Evolutionary conservation across 306 rosid genomes (phyloP).

Genomic region (Cucurbita moschata): DNA sequence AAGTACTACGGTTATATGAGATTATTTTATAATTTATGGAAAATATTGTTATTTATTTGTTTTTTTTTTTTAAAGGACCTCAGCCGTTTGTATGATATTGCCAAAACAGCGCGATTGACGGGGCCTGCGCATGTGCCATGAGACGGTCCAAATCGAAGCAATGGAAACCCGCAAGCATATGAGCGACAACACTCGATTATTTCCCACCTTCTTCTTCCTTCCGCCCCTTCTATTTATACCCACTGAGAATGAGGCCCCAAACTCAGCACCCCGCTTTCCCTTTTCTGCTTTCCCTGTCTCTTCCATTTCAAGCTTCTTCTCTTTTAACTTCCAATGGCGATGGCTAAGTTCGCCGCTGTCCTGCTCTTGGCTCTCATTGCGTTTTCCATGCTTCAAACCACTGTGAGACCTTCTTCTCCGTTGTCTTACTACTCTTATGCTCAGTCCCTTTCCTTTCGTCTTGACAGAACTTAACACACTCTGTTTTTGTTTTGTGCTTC

Average conservation of each 20-base stretch:
- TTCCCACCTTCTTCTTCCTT: background rate
- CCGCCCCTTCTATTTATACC: conserved; percentile 27
- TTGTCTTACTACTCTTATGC: background rate
- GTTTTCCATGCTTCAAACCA: conserved; percentile 50
- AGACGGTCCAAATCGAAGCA: background rate
- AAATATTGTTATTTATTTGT: too few species aligned
- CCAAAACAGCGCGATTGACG: background rate
- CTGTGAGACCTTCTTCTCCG: conserved; percentile 18
- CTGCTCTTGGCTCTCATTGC: conserved; percentile 48
- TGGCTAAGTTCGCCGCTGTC: conserved; percentile 30
- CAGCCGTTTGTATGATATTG: background rate
- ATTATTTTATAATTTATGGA: too few species aligned
- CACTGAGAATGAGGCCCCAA: background rate
- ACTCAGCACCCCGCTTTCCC: conserved; percentile 2
- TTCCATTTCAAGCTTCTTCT: background rate
- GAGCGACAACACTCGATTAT: conserved; percentile 10
- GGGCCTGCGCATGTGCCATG: conserved; percentile 10
- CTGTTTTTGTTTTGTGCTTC: background rate
- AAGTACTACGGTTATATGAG: too few species aligned
- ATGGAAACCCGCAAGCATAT: background rate
- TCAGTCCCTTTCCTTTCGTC: background rate
- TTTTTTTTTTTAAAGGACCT: background rate
- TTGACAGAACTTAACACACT: background rate
- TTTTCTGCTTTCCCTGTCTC: background rate
- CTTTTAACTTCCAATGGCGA: conserved; percentile 24